Base-by-base conservation (phyloP, 208 protist species). In the Leishmania amazonensis region DNA sequence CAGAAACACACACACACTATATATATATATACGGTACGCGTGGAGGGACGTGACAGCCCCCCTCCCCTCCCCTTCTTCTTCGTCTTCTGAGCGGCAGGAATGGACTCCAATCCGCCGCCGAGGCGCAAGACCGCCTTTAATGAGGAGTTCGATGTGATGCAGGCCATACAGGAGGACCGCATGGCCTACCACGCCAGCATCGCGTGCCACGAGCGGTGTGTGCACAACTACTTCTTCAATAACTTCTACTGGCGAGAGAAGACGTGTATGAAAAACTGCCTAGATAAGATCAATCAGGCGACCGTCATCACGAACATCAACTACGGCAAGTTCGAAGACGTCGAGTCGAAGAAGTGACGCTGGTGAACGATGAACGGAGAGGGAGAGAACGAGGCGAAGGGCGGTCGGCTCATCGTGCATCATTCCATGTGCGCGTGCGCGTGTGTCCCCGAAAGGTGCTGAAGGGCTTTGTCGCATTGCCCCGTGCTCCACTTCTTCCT, bases 261-360 rank as follows among this genome's bases (percentile, higher is more conserved):
- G 82, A 88, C 79, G 24, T 98, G 95, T 87, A 96, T 96, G 93
- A 70, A 90, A 28, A 98, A 98, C 80, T 98, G 95, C 73, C 81
- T 98, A n/a, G 91, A 94, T 51, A 96, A 97, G 87, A 85, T 96
- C 40, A 93, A 90, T 76, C 93, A 98, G 81, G 88, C 90, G 28
- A 92, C 91, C 0, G 88, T 98, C 70, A 95, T 98, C 76, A 93
- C 92, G 31, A 98, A 98, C 81, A 87, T 97, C 68, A 93, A 93
- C 81, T 95, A 94, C 65, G 86, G 86, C 62, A 95, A 95, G 79
- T 96, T 94, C 75, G 93, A 96, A 75, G 86, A 96, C 77, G 62
- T 83, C 24, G 47, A 89, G 42, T 54, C 85, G 38, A 81, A 71
- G 53, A 88, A 86, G 79, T 83, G 73, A 65, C 51, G 51, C 6